These are phyloP conservation scores for Grammothele lineata DNA, from an alignment of 768 basidiomycete genomes.

Conservation along the genomic window DNA sequence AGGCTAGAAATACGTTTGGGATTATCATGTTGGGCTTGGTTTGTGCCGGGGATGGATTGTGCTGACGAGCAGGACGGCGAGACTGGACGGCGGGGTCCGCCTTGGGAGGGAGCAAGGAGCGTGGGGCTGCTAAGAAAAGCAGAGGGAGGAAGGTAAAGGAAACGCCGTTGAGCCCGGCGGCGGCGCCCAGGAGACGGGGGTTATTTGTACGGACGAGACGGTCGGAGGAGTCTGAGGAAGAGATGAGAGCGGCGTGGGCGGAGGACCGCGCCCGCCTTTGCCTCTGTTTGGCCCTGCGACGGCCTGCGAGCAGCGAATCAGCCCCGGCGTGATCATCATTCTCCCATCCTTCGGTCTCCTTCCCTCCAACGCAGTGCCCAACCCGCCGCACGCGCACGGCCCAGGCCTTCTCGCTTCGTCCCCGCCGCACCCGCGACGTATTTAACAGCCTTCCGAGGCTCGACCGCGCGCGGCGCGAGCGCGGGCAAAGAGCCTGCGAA, in stretches of 20 bases:
- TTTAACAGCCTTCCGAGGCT: too few relatives aligned
- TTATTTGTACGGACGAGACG: constrained; percentile 1
- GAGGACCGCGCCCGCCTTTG: neutral
- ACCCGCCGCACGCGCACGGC: neutral
- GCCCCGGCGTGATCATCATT: constrained; percentile 3
- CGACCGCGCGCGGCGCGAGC: too few relatives aligned
- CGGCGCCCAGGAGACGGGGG: neutral
- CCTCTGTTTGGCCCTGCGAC: neutral
- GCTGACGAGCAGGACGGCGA: constrained; percentile 30
- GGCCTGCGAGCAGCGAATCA: too few relatives aligned
- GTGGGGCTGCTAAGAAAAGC: constrained; percentile 31
- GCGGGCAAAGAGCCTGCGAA: too few relatives aligned
- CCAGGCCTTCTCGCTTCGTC: too few relatives aligned
- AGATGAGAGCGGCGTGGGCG: too few relatives aligned
- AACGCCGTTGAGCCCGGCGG: constrained; percentile 1
- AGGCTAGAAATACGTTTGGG: constrained; percentile 19
- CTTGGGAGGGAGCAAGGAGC: constrained; percentile 35
- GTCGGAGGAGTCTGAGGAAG: neutral
- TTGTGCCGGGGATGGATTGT: constrained; percentile 21
- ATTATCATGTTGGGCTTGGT: constrained; percentile 8
- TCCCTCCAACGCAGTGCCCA: neutral
- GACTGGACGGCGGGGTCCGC: constrained; percentile 22
- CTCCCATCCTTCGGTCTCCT: neutral
- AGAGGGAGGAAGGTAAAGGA: constrained; percentile 11
- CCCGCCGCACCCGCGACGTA: too few relatives aligned